Evolutionary conservation across 441 rosid genomes (phyloP).

Genomic region (Adansonia grandidieri): DNA sequence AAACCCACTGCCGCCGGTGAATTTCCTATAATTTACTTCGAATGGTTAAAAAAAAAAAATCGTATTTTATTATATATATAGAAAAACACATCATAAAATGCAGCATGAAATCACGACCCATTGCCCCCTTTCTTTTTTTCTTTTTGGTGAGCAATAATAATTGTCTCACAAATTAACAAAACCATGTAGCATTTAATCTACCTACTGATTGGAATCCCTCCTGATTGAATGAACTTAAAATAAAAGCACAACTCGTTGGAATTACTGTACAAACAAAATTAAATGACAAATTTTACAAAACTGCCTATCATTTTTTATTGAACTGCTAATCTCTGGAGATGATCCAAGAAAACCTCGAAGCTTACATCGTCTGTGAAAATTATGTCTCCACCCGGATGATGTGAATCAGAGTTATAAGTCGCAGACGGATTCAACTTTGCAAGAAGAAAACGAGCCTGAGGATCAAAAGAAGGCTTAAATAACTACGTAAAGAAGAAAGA

Average conservation of each 20-base stretch:
- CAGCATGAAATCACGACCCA: neutral
- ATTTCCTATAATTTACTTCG: too few species aligned
- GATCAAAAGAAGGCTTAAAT: constrained; percentile 9
- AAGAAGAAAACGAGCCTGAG: constrained; percentile 90
- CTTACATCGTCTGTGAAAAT: constrained; percentile 88
- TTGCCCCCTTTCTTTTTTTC: too few species aligned
- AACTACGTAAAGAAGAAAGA: neutral
- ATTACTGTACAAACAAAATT: constrained; percentile 33
- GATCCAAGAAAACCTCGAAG: constrained; percentile 87
- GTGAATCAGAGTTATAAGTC: constrained; percentile 53
- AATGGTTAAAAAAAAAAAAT: too few species aligned
- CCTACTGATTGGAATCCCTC: neutral
- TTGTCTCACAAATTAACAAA: neutral
- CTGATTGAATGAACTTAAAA: neutral
- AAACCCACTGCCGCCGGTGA: too few species aligned
- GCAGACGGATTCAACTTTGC: constrained; percentile 94
- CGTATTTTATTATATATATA: neutral
- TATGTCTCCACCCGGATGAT: constrained; percentile 55
- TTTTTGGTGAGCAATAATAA: too few species aligned
- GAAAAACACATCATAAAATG: neutral
- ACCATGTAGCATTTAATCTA: neutral
- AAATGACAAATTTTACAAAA: constrained; percentile 37
- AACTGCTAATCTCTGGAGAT: constrained; percentile 80
- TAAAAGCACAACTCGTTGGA: neutral
- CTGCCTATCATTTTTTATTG: constrained; percentile 42